These are phyloP conservation scores for Mortierella sp. DNA, from an alignment of 371 early-diverging fungal species.

Conservation along the genomic window DNA sequence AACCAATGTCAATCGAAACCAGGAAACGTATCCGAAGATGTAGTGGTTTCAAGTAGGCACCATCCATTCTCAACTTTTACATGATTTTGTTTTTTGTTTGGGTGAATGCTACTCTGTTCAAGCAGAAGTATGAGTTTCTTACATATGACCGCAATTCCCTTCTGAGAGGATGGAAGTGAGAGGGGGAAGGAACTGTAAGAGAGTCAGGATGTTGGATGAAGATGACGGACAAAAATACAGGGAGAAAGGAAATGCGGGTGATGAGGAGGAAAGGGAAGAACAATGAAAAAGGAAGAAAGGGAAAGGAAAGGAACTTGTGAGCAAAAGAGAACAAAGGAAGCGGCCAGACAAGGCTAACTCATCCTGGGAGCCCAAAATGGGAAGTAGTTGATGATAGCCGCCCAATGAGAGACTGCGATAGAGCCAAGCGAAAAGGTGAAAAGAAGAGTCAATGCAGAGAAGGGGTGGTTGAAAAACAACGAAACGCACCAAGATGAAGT, in stretches of 20 bases:
- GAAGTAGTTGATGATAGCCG: background rate
- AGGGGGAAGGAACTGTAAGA: background rate
- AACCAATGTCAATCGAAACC: background rate
- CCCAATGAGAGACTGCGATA: conserved; percentile 1
- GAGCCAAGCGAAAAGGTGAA: background rate
- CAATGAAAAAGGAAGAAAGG: background rate
- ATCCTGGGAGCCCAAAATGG: background rate
- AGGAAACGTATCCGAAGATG: background rate
- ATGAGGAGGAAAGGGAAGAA: background rate
- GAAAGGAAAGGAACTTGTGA: background rate
- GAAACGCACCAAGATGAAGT: background rate
- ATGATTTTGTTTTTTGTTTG: background rate
- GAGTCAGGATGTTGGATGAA: background rate
- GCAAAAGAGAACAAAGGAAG: background rate
- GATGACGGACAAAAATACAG: background rate
- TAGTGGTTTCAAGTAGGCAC: background rate
- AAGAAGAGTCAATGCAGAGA: background rate
- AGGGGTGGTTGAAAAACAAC: background rate
- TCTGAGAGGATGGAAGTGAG: background rate
- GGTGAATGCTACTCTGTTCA: background rate
- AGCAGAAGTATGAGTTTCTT: background rate
- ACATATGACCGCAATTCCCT: background rate
- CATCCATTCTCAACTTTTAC: background rate
- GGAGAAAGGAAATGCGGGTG: background rate
- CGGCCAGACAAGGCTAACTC: background rate